phyloP scores from a whole-genome alignment of 2,329 filamentous ascomycete species.

The Aphanoascus verrucosus region DNA sequence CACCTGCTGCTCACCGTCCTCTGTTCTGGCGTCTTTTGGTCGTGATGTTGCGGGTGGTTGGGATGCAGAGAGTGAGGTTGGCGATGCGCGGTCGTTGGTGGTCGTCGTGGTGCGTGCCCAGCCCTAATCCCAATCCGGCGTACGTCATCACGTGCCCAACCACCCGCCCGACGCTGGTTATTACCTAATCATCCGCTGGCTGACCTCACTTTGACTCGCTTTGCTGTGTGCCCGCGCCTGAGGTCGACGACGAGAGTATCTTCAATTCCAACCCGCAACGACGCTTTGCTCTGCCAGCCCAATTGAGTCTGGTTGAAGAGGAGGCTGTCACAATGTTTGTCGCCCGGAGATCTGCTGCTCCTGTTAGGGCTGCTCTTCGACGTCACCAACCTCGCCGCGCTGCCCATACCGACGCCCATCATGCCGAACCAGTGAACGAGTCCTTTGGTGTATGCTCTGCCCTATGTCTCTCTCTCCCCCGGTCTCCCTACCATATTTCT shows the following conservation, averaged over 20 bases:
- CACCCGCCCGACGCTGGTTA: background rate
- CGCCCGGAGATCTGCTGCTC: conserved; percentile 32
- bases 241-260: background rate
- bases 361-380: conserved; percentile 30
- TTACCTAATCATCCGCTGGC: conserved; percentile 7
- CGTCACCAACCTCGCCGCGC: conserved; percentile 36
- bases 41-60: background rate
- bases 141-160: conserved; percentile 15
- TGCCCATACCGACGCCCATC: conserved; percentile 26
- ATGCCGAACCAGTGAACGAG: conserved; percentile 37
- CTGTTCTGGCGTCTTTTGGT: background rate
- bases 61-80: background rate
- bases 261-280: background rate
- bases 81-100: background rate
- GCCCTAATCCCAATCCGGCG: conserved; percentile 13
- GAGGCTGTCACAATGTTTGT: conserved; percentile 29
- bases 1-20: background rate
- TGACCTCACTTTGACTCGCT: conserved; percentile 2
- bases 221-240: background rate
- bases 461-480: conserved; percentile 14
- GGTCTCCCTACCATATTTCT: background rate
- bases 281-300: conserved; percentile 12
- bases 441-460: conserved; percentile 35
- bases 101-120: background rate
- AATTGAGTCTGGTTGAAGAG: conserved; percentile 14